Percentiles rank a stretch among this genome's conserved stretches.
phyloP scores from a whole-genome alignment of 2,329 filamentous ascomycete genomes.

The Fusarium falciforme region DNA sequence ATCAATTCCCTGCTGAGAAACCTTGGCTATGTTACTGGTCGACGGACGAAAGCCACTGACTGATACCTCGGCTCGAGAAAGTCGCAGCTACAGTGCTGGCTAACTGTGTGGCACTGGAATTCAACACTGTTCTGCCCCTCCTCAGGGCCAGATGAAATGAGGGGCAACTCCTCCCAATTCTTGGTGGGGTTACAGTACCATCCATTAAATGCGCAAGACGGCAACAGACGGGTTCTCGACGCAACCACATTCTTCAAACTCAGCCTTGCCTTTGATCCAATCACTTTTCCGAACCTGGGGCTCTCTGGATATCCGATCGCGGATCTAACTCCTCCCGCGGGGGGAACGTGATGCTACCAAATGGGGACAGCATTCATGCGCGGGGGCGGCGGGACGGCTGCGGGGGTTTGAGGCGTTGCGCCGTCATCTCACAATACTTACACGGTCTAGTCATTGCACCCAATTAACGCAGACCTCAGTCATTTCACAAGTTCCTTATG shows the following conservation, averaged over 20 bases:
- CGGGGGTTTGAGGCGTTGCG: slow-evolving; percentile 12
- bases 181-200: background rate
- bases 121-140: background rate
- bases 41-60: background rate
- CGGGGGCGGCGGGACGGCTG: slow-evolving; percentile 21
- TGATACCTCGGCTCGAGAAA: background rate
- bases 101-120: rapidly evolving
- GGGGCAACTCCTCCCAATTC: background rate
- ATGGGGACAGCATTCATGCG: slow-evolving; percentile 1
- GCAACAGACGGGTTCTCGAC: slow-evolving; percentile 1
- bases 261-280: background rate
- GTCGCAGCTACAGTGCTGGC: background rate
- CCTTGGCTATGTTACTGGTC: background rate
- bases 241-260: background rate
- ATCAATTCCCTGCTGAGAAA: background rate
- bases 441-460: background rate
- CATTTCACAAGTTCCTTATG: background rate
- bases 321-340: slow-evolving; percentile 9
- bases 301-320: slow-evolving; percentile 5
- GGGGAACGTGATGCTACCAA: slow-evolving; percentile 1
- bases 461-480: background rate
- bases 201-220: background rate
- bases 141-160: background rate
- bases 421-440: background rate
- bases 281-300: background rate